Evolutionary conservation across 208 protist genomes (phyloP), one percentile per base, ranked within the genome.

Genomic region (Angomonas deanei): DNA sequence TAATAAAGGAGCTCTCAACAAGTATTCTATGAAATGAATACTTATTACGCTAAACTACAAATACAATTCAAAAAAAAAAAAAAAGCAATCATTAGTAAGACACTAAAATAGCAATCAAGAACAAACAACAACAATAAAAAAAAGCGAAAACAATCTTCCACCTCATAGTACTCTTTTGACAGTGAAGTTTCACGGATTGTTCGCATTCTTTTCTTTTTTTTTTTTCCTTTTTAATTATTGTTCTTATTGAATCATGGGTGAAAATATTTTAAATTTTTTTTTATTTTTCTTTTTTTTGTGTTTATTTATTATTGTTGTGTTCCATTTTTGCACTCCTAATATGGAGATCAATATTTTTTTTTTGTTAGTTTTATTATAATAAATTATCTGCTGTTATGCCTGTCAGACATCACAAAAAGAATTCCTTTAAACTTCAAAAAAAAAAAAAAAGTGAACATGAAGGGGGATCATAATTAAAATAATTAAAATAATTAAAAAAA

Each of bases 91-190:
- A 31, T 57, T 66, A 71, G 34, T 58, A 61, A 63, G 17, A 62
- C 59, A 21, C 57, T 47, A 55, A 55, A 69, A 46, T 28, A 19
- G 32, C 57, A 13, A 0, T 32, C 2, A 53, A 48, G 8, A 24
- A 24, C 2, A 60, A 66, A 62, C 53, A 32, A 2, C 75, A 73
- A 64, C 39, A 17, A 31, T 72, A 66, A 71, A 60, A 59, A 58
- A 77, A 74, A 57, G 39, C n/a, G n/a, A n/a, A n/a, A 65, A 61
- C n/a, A 30, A 57, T 21, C 15, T 28, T n/a, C n/a, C n/a, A n/a
- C n/a, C n/a, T n/a, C n/a, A n/a, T n/a, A n/a, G n/a, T n/a, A n/a
- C n/a, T n/a, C n/a, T n/a, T n/a, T n/a, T n/a, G n/a, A n/a, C n/a
- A n/a, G n/a, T n/a, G n/a, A n/a, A n/a, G n/a, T n/a, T n/a, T n/a